phyloP scores from a whole-genome alignment of 2,329 filamentous ascomycete genomes.

The Aspergillus ochraceoroseus region DNA sequence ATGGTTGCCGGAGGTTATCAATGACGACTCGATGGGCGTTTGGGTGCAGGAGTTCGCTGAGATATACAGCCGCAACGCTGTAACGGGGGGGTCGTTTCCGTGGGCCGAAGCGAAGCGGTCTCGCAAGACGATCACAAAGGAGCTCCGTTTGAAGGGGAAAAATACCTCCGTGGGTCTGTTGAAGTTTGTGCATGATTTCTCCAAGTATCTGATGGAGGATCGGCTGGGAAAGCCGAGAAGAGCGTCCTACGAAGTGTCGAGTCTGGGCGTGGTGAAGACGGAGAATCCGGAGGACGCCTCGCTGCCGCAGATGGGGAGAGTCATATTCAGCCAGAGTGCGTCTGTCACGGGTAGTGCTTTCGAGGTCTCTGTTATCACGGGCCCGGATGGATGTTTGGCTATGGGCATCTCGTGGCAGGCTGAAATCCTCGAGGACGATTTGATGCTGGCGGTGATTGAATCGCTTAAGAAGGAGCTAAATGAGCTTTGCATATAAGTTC shows the following conservation, averaged over 20 bases:
- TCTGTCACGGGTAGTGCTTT: conserved; percentile 39
- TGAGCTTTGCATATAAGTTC: neutral
- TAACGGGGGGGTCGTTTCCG: conserved; percentile 24
- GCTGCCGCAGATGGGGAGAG: conserved; percentile 34
- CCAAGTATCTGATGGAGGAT: conserved; percentile 33
- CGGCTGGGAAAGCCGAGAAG: conserved; percentile 40
- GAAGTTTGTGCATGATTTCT: conserved; percentile 40
- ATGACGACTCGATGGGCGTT: conserved; percentile 37
- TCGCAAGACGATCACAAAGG: conserved; percentile 27
- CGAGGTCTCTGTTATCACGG: conserved; percentile 41
- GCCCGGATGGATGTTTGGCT: conserved; percentile 43
- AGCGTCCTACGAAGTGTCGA: conserved; percentile 45
- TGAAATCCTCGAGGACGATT: conserved; percentile 31
- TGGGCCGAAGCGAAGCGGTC: conserved; percentile 35
- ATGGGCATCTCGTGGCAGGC: conserved; percentile 43
- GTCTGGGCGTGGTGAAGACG: conserved; percentile 39
- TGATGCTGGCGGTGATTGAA: conserved; percentile 22
- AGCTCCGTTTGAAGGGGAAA: conserved; percentile 27
- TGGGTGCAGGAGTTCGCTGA: conserved; percentile 37
- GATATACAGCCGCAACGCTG: conserved; percentile 23
- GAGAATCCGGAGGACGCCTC: conserved; percentile 9
- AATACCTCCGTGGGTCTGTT: conserved; percentile 39
- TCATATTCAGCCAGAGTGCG: conserved; percentile 46
- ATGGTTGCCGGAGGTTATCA: conserved; percentile 35
- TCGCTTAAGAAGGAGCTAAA: conserved; percentile 18